A percentile compares a stretch with the other conserved stretches of the same genome.
Conservation (phyloP, 495 filamentous ascomycete genomes). For the Podospora conica region DNA sequence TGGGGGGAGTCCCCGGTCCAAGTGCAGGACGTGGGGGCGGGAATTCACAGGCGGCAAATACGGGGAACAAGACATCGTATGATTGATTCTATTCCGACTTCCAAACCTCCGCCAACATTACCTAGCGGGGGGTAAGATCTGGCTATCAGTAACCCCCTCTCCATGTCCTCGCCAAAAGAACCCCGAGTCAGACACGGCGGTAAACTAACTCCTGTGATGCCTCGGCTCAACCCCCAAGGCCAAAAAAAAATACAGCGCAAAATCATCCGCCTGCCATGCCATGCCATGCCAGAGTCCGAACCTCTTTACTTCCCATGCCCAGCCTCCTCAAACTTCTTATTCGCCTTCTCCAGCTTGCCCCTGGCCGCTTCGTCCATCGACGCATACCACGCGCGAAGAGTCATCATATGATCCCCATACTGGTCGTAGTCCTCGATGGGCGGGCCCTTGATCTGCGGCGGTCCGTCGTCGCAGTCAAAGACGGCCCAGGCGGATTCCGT, state of each 20-base stretch:
- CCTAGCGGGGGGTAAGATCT: no score
- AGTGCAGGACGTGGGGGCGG: no score
- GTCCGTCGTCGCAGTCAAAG: conserved; percentile 31
- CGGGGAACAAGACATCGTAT: no score
- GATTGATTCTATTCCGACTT: no score
- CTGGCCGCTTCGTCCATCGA: conserved; percentile 31
- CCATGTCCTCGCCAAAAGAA: background rate
- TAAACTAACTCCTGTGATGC: background rate
- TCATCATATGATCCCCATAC: conserved; percentile 30
- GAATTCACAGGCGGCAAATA: no score
- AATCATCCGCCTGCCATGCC: background rate
- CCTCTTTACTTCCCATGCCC: conserved; percentile 17
- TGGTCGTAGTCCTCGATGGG: conserved; percentile 37
- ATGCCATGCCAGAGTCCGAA: background rate
- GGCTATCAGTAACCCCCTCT: no score
- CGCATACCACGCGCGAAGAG: conserved; percentile 36
- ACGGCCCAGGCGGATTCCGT: conserved; percentile 59
- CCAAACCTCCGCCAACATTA: no score
- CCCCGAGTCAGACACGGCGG: background rate
- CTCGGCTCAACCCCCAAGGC: background rate
- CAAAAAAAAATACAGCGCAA: background rate
- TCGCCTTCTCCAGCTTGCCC: conserved; percentile 37
- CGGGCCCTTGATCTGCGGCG: conserved; percentile 41
- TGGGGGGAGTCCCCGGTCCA: no score
- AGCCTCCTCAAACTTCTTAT: conserved; percentile 31